Conservation (phyloP, 2,329 filamentous ascomycete species). For the Fusarium continuum region DNA sequence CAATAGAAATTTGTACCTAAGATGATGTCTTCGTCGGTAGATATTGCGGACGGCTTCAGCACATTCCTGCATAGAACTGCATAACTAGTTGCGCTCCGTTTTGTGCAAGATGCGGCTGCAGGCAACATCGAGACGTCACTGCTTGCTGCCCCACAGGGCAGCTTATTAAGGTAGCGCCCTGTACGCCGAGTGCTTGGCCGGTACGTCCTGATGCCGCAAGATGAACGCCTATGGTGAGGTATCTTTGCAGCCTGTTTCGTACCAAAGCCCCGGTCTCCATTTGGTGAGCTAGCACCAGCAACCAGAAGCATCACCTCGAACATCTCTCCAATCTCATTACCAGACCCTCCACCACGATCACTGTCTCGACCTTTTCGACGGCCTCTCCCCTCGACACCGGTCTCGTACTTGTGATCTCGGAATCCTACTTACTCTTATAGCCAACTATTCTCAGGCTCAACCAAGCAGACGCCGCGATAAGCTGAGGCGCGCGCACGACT, state of each 20-base stretch:
- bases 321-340: slow-evolving; percentile 22
- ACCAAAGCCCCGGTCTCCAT: slow-evolving; percentile 36
- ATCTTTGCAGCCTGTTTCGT: slow-evolving; percentile 27
- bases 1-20: background rate
- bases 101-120: slow-evolving; percentile 34
- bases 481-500: slow-evolving; percentile 42
- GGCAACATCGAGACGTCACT: slow-evolving; percentile 52
- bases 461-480: slow-evolving; percentile 35
- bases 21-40: background rate
- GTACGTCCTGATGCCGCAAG: slow-evolving; percentile 35
- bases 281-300: slow-evolving; percentile 37
- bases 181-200: slow-evolving; percentile 7
- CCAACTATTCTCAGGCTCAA: slow-evolving; percentile 4
- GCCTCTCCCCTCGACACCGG: slow-evolving; percentile 2
- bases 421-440: slow-evolving; percentile 2
- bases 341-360: slow-evolving; percentile 18
- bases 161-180: slow-evolving; percentile 29
- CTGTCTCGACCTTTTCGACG: slow-evolving; percentile 1
- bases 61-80: slow-evolving; percentile 12
- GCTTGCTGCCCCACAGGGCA: slow-evolving; percentile 32
- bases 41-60: no score
- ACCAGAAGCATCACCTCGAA: slow-evolving; percentile 34
- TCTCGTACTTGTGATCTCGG: background rate
- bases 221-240: slow-evolving; percentile 18
- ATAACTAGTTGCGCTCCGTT: slow-evolving; percentile 1